Conservation (phyloP, 768 basidiomycete genomes). For the Boletales sp. region DNA sequence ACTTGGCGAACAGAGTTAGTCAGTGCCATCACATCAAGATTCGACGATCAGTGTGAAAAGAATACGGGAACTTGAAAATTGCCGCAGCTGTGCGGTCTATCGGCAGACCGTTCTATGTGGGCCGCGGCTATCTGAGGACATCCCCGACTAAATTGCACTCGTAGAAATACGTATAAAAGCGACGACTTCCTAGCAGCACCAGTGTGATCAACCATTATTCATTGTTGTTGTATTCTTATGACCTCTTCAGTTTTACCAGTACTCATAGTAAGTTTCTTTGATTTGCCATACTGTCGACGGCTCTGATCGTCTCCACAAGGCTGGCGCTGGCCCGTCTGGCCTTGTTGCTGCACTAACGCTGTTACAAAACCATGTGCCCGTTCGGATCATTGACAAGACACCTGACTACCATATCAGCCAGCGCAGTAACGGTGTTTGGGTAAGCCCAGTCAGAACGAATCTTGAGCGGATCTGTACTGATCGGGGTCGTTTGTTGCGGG, state of each 20-base stretch:
- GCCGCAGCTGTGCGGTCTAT: too few species aligned
- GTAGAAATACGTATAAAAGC: too few species aligned
- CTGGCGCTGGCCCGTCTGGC: conserved; percentile 30
- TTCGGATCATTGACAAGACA: conserved; percentile 51
- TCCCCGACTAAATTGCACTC: too few species aligned
- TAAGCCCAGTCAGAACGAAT: conserved; percentile 8
- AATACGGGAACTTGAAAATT: too few species aligned
- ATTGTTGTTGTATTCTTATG: conserved; percentile 3
- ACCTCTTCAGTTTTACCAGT: conserved; percentile 10
- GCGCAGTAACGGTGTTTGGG: conserved; percentile 39
- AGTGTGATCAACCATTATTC: too few species aligned
- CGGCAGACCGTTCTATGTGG: too few species aligned
- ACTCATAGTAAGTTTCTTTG: conserved; percentile 15
- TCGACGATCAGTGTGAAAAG: too few species aligned
- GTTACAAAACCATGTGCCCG: conserved; percentile 42
- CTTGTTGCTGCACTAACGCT: conserved; percentile 31
- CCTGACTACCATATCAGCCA: conserved; percentile 33
- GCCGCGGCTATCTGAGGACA: too few species aligned
- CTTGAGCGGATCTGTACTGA: too few species aligned
- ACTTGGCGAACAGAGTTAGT: too few species aligned
- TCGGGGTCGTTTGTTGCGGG: background rate
- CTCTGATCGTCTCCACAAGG: conserved; percentile 3
- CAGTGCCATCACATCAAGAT: too few species aligned
- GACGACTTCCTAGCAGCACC: too few species aligned
- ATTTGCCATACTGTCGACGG: background rate